Evolutionary conservation across 768 basidiomycete species (phyloP), one percentile per base, ranked within the genome.

Genomic region (Xanthoconium stramineum): DNA sequence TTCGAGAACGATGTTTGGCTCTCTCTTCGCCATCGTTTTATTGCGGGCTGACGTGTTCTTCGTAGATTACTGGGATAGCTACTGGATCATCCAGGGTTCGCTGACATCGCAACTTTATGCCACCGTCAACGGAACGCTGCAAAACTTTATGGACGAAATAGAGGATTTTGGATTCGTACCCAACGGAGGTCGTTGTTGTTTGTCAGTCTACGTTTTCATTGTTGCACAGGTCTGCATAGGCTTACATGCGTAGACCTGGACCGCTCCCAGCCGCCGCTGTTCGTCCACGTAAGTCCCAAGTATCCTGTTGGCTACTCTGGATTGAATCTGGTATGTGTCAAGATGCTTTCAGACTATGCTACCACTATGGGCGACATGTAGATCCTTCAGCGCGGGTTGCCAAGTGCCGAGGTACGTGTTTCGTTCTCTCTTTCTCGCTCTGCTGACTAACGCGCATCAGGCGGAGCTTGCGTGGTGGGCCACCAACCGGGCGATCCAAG

Each of bases 131-230:
- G 83, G 77, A 13, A 90, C 93, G 0, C 75, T 97, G 33, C 84
- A 91, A 60, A 96, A 97, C 74, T 97, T 98, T 66, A 94, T 97
- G 93, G 94, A 98, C 65, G 87, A 96, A 67, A 75, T 98, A 45
- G 83, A 88, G 39, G 67, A 69, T 24, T 83, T 90, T 63, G 95
- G 94, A 0, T 98, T 97, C 75, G 87, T 98, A 59, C 95, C 95
- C 2, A 98, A 97, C 64, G 95, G 95, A 7, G 94, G 93, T 5
- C 80, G 94, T 12, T 92, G 89, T 49, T 97, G 96, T 65, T 65
- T 97, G 88, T 87, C 63, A 55, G 74, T n/a, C 3, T 45, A 20
- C 1, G 6, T 9, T 45, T 45, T 17, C 17, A 14, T 0, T 54
- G 3, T 15, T 2, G 2, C 14, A 0, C 4, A 10, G 7, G 3